Base-by-base conservation (phyloP, 2,329 filamentous ascomycete genomes). In the Exophiala viscosa region DNA sequence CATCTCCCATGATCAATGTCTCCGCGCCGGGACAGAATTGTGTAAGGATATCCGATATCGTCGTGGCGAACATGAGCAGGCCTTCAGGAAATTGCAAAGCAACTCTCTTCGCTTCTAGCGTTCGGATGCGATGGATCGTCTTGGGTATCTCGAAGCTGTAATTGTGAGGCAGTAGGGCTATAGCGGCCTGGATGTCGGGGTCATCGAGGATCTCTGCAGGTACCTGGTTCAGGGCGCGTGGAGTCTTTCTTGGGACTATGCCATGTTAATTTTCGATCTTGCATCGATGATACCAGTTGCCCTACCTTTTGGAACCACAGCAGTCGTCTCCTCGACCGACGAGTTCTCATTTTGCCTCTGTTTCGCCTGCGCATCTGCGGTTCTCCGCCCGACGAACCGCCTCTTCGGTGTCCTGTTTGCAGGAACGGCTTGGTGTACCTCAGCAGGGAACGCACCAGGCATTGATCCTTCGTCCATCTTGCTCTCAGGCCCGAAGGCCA, bases 121-220 rank as follows among this genome's bases (percentile, higher is more conserved):
- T 86, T 40, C 89, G 86, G 69, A 99, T 91, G 43, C 92, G 85
- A 71, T 97, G 90, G 64, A 99, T 95, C 7, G 93, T 99, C 75
- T 99, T 99, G 68, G 90, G 93, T 50, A 99, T 90, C 74, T 99
- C 93, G 69, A 99, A 99, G 64, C 88, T 92, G 79, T 99, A 99
- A 76, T 99, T 99, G n/a, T 83, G 76, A 1, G 93, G 93, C 2
- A 99, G 82, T 31, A 99, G 80, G 5, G 84, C 79, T 53, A 97
- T 90, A 3, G 93, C 93, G 40, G 85, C 86, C 69, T 92, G 92
- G 65, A 99, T 87, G 43, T 87, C 88, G 43, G 84, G 77, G 65
- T 99, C 87, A 59, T 95, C 80, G 15, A 93, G 77, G 58, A 99
- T 96, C 59, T 92, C 87, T 13, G 85, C 79, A 2, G 93, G 92